Evolutionary conservation across 352 stramenopile genomes (phyloP).

Genomic region (Pythium sukuiense): DNA sequence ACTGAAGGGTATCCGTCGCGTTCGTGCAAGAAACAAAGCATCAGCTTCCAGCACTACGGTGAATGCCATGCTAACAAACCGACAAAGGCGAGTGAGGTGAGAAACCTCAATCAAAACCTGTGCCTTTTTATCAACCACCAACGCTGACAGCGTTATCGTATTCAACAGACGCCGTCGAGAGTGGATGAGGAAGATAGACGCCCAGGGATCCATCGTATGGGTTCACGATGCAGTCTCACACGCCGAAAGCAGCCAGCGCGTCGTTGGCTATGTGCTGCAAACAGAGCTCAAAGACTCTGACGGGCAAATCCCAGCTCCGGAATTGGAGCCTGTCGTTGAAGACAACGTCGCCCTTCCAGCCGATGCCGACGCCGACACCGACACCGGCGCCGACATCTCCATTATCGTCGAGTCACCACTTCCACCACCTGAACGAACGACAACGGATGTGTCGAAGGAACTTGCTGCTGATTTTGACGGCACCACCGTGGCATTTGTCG

Average conservation of each 20-base stretch:
- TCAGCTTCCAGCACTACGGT: not conserved
- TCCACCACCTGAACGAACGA: not conserved
- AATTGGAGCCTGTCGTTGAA: too few relatives aligned
- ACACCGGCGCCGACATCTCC: not conserved
- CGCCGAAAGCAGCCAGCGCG: not conserved
- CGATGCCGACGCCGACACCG: too few relatives aligned
- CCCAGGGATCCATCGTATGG: slow-evolving; percentile 9
- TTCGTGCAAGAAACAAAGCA: not conserved
- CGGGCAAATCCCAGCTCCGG: too few relatives aligned
- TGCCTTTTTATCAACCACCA: not conserved
- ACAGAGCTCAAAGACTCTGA: not conserved
- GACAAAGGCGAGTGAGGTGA: not conserved
- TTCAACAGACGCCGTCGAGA: not conserved
- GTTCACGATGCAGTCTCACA: slow-evolving; percentile 1
- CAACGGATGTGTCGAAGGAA: not conserved
- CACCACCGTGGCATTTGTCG: not conserved
- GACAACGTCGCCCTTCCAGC: too few relatives aligned
- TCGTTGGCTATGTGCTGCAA: slow-evolving; percentile 12
- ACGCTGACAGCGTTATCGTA: not conserved
- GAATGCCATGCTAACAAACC: not conserved
- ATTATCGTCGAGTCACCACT: not conserved
- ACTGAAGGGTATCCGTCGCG: slow-evolving; percentile 8
- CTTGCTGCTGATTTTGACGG: not conserved
- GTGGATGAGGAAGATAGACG: not conserved
- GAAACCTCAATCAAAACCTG: too few relatives aligned